phyloP scores from a whole-genome alignment of 352 stramenopile species.

The Stramenopiles sp. region DNA sequence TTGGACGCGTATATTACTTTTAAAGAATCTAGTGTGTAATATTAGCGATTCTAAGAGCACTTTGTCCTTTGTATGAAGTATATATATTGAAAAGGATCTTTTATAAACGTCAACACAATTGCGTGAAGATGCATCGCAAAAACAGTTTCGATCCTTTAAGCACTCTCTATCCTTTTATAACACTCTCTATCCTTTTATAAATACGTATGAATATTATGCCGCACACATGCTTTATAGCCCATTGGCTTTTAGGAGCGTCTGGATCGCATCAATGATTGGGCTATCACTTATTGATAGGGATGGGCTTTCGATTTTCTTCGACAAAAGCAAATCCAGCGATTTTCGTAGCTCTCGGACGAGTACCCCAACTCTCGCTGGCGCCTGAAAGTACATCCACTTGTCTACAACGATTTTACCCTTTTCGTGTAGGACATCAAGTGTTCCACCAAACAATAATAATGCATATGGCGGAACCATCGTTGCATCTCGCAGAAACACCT shows the following conservation, averaged over 20 bases:
- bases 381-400: conserved; percentile 77
- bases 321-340: conserved; percentile 72
- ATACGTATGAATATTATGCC: no score
- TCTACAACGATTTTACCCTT: conserved; percentile 57
- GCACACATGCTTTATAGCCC: conserved; percentile 37
- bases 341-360: conserved; percentile 81
- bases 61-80: no score
- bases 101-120: no score
- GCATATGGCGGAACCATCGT: conserved; percentile 90
- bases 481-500: conserved; percentile 86
- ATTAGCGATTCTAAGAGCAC: no score
- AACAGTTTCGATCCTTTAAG: no score
- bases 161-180: no score
- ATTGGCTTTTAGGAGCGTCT: conserved; percentile 47
- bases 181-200: no score
- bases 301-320: conserved; percentile 77
- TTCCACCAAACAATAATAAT: conserved; percentile 91
- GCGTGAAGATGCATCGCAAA: no score
- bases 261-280: conserved; percentile 52
- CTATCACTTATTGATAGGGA: conserved; percentile 62
- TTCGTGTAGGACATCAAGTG: conserved; percentile 64
- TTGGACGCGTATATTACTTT: no score
- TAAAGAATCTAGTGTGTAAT: no score
- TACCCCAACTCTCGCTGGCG: conserved; percentile 74
- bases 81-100: no score